Percentiles rank a stretch among this genome's conserved stretches.
Evolutionary conservation across 2,329 filamentous ascomycete genomes (phyloP).

Genomic region (Fusarium foetens): DNA sequence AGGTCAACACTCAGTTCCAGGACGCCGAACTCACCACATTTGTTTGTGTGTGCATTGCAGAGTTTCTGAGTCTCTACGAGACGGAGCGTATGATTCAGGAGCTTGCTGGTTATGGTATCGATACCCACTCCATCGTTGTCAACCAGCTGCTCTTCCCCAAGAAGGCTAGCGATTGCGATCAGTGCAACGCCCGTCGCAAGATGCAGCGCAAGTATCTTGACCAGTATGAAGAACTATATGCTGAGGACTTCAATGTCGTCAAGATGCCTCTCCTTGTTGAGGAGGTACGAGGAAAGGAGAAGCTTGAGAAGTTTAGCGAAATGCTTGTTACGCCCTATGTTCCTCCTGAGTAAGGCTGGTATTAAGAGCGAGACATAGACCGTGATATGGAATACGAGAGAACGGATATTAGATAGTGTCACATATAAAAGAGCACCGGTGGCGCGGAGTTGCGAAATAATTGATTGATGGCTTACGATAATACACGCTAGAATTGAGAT

Average conservation of each 20-base stretch:
- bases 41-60: conserved; percentile 97
- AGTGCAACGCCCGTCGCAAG: conserved; percentile 92
- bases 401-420: conserved; percentile 8
- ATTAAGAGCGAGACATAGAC: conserved; percentile 2
- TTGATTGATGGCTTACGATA: conserved; percentile 29
- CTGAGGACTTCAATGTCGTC: conserved; percentile 95
- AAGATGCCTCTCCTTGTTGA: conserved; percentile 97
- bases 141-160: conserved; percentile 97
- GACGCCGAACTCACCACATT: conserved; percentile 95
- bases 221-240: conserved; percentile 97
- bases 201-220: conserved; percentile 99
- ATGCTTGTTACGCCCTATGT: conserved; percentile 83
- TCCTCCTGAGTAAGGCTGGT: conserved; percentile 62
- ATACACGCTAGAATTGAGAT: conserved; percentile 12
- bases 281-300: conserved; percentile 95
- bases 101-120: conserved; percentile 89
- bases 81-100: conserved; percentile 99
- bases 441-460: conserved; percentile 30
- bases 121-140: conserved; percentile 97
- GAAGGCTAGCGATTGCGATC: conserved; percentile 85
- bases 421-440: conserved; percentile 17
- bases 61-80: conserved; percentile 96
- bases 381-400: conserved; percentile 1
- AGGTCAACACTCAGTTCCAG: conserved; percentile 99
- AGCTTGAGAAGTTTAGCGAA: conserved; percentile 87